phyloP scores from a whole-genome alignment of 306 rosid genomes.

The Prunus campanulata region DNA sequence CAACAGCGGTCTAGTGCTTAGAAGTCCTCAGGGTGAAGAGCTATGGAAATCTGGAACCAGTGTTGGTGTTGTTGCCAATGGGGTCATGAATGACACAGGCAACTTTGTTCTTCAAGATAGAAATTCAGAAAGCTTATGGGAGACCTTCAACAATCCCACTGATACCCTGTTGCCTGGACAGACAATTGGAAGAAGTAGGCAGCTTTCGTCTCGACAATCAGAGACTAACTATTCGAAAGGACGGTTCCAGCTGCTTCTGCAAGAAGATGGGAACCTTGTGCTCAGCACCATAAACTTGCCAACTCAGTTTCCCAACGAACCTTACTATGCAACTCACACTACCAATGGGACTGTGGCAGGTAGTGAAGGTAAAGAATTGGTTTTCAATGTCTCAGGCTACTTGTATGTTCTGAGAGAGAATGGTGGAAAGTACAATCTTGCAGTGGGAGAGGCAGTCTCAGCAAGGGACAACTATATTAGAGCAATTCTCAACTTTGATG shows the following conservation, averaged over 20 bases:
- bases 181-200: too few species aligned
- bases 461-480: slow-evolving; percentile 22
- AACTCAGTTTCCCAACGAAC: background rate
- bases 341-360: background rate
- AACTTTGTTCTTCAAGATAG: slow-evolving; percentile 18
- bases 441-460: background rate
- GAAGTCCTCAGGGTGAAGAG: background rate
- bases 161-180: too few species aligned
- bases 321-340: background rate
- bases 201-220: too few species aligned
- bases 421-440: slow-evolving; percentile 8
- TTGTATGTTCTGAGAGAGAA: slow-evolving; percentile 31
- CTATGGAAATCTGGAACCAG: background rate
- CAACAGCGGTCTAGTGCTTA: slow-evolving; percentile 7
- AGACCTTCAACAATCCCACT: too few species aligned
- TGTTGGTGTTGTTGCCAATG: background rate
- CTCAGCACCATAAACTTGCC: slow-evolving; percentile 32
- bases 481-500: slow-evolving; percentile 50
- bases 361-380: slow-evolving; percentile 26
- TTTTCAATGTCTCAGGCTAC: slow-evolving; percentile 35
- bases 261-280: slow-evolving; percentile 38
- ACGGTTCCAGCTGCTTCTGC: slow-evolving; percentile 34
- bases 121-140: background rate
- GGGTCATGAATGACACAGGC: slow-evolving; percentile 11
- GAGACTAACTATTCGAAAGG: slow-evolving; percentile 31